These are phyloP conservation scores for Russula compacta DNA, from an alignment of 768 basidiomycete species.

Conservation along the genomic window DNA sequence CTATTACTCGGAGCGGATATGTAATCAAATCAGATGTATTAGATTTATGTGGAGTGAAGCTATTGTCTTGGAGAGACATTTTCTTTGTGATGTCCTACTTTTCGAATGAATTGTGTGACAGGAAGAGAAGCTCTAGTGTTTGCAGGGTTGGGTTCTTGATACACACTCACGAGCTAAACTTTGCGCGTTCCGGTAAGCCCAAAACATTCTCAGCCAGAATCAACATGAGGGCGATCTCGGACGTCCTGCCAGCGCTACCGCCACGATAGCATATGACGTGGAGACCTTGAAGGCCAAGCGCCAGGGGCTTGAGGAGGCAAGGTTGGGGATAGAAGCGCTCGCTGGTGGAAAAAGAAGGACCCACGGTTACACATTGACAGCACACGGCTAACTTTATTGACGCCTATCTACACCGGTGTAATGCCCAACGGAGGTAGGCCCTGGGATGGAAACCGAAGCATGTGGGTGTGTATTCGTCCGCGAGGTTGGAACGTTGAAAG, in stretches of 20 bases:
- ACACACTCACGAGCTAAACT: background rate
- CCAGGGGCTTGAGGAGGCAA: background rate
- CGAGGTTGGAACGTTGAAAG: background rate
- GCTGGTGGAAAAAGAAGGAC: background rate
- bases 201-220: background rate
- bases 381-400: background rate
- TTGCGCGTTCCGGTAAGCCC: background rate
- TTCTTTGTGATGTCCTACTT: background rate
- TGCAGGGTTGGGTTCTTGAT: background rate
- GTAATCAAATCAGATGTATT: constrained; percentile 9
- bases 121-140: background rate
- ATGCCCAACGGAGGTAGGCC: background rate
- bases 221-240: background rate
- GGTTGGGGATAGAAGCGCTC: background rate
- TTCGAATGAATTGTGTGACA: background rate
- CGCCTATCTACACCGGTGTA: background rate
- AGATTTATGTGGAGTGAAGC: background rate
- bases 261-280: background rate
- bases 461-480: background rate
- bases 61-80: background rate
- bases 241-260: background rate
- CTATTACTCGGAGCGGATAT: background rate
- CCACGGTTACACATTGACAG: background rate
- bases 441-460: background rate
- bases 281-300: background rate